Evolutionary conservation across 345 rosid species (phyloP).

Genomic region (Hirschfeldia incana): DNA sequence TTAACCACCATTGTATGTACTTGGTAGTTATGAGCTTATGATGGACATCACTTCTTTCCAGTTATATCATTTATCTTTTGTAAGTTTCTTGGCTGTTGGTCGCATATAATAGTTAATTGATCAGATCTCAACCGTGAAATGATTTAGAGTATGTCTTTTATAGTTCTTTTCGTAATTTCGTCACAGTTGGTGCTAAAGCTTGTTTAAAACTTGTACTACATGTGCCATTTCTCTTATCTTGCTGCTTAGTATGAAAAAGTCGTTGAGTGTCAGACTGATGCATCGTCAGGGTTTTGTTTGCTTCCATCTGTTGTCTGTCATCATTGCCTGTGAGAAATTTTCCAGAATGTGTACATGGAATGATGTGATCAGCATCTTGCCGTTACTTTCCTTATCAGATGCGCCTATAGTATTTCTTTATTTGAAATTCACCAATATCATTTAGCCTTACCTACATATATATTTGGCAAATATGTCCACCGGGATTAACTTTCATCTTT

Average conservation of each 20-base stretch:
- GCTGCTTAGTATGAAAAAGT: background rate
- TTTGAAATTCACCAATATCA: background rate
- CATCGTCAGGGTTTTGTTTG: background rate
- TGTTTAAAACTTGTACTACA: slow-evolving; percentile 14
- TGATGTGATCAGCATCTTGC: background rate
- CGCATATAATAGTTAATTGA: background rate
- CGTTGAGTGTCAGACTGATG: background rate
- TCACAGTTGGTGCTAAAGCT: slow-evolving; percentile 12
- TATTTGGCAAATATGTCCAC: background rate
- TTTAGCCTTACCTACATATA: background rate
- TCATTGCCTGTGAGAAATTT: background rate
- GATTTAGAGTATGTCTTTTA: background rate
- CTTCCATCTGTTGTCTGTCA: background rate
- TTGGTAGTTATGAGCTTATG: background rate
- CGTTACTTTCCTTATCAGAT: background rate
- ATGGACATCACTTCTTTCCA: background rate
- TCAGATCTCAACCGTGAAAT: background rate
- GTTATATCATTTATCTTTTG: background rate
- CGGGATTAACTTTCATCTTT: background rate
- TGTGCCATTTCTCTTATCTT: background rate
- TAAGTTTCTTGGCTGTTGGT: background rate
- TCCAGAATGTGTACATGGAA: background rate
- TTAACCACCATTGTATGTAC: background rate
- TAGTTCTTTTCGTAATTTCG: background rate
- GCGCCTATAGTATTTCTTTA: background rate